Evolutionary conservation across 352 stramenopile genomes (phyloP).

Genomic region (Phytophthora sojae): DNA sequence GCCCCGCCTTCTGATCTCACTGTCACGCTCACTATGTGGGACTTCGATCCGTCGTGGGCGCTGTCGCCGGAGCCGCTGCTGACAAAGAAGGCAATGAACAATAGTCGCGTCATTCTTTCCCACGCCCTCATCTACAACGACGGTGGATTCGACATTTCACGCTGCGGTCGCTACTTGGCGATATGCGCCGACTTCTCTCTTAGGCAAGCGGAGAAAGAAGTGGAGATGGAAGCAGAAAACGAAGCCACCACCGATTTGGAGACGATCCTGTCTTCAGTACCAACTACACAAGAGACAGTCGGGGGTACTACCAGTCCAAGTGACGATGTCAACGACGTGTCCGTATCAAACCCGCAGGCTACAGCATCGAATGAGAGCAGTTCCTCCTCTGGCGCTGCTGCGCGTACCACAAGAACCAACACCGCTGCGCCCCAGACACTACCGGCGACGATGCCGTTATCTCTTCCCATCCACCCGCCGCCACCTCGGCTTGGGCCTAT

Average conservation of each 20-base stretch:
- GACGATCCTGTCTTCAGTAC: constrained; percentile 68
- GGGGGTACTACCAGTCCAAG: constrained; percentile 63
- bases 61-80: constrained; percentile 73
- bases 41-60: constrained; percentile 92
- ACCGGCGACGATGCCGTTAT: constrained; percentile 38
- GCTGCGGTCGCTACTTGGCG: constrained; percentile 93
- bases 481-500: constrained; percentile 48
- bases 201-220: constrained; percentile 88
- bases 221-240: constrained; percentile 81
- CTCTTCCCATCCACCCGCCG: constrained; percentile 43
- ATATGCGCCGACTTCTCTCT: constrained; percentile 96
- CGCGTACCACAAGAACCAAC: constrained; percentile 15
- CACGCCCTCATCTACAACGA: constrained; percentile 98
- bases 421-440: constrained; percentile 10
- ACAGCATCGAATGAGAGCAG: constrained; percentile 47
- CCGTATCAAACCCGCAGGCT: constrained; percentile 48
- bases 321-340: constrained; percentile 72
- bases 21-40: constrained; percentile 95
- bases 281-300: constrained; percentile 62
- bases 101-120: constrained; percentile 85
- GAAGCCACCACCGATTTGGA: constrained; percentile 80
- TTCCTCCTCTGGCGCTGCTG: constrained; percentile 36
- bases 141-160: constrained; percentile 97
- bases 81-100: constrained; percentile 87
- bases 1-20: constrained; percentile 87